These are phyloP conservation scores for Venturiaceae sp. DNA, from an alignment of 2,329 filamentous ascomycete genomes.

Conservation along the genomic window DNA sequence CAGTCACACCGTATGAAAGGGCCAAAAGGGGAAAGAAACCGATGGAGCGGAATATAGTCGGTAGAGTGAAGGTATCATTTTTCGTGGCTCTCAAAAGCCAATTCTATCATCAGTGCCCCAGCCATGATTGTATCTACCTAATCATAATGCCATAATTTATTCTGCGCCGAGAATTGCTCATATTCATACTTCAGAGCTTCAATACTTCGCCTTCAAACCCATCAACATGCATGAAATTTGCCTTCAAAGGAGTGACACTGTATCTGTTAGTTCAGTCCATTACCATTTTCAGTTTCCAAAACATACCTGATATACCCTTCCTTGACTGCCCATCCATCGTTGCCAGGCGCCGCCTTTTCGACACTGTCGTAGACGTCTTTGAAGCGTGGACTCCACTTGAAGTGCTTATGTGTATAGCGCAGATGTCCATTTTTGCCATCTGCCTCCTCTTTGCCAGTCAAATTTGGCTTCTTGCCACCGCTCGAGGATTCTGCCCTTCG, in stretches of 20 bases:
- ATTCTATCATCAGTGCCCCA: background rate
- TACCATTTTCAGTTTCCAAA: slow-evolving; percentile 20
- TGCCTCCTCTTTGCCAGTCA: slow-evolving; percentile 21
- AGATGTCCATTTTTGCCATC: slow-evolving; percentile 23
- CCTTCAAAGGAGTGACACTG: slow-evolving; percentile 76
- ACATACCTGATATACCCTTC: slow-evolving; percentile 61
- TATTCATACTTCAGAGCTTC: background rate
- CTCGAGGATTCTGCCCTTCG: slow-evolving; percentile 49
- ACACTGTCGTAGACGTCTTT: slow-evolving; percentile 81
- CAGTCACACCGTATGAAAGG: background rate
- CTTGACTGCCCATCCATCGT: slow-evolving; percentile 88
- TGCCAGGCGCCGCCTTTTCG: slow-evolving; percentile 66
- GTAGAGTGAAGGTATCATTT: background rate
- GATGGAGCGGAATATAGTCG: too few species aligned
- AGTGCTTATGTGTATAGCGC: slow-evolving; percentile 69
- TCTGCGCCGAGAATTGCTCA: background rate
- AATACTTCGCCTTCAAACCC: slow-evolving; percentile 53
- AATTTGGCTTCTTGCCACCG: slow-evolving; percentile 21
- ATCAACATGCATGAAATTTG: slow-evolving; percentile 78
- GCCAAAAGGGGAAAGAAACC: background rate
- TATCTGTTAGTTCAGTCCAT: slow-evolving; percentile 25
- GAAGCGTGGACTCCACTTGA: slow-evolving; percentile 89
- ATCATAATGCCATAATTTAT: background rate
- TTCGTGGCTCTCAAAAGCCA: background rate
- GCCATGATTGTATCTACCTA: background rate